These are phyloP conservation scores for Leishmania turanica DNA, from an alignment of 208 protist species.

Conservation along the genomic window DNA sequence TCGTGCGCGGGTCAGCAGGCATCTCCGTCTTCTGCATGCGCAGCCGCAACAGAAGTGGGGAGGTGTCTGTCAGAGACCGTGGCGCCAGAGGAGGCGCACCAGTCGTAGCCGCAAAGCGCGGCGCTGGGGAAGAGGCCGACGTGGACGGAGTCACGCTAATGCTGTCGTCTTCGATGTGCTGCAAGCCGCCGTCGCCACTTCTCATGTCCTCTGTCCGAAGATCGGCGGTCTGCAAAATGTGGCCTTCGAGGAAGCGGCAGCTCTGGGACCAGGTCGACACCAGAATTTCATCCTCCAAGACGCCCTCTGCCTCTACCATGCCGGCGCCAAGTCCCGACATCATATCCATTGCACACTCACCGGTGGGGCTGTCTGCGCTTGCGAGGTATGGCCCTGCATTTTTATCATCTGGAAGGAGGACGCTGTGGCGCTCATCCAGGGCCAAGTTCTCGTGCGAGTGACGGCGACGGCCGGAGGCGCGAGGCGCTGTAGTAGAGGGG, in stretches of 20 bases:
- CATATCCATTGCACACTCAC: neutral
- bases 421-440: neutral
- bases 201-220: neutral
- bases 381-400: neutral
- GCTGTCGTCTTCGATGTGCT: conserved; percentile 1
- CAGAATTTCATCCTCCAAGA: neutral
- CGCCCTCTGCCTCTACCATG: neutral
- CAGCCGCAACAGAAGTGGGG: neutral
- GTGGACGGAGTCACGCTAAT: neutral
- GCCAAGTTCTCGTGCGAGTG: neutral
- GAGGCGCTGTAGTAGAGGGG: neutral
- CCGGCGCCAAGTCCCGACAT: neutral
- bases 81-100: neutral
- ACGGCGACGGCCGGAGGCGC: neutral
- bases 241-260: conserved; percentile 6
- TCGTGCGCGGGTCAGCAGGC: conserved; percentile 51
- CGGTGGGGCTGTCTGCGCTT: neutral
- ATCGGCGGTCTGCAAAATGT: conserved; percentile 4
- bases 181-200: too few species aligned
- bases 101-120: neutral
- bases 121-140: neutral
- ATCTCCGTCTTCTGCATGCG: conserved; percentile 23
- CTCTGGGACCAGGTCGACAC: conserved; percentile 14
- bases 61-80: neutral
- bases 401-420: neutral